A percentile compares a stretch with the other conserved stretches of the same genome.
phyloP scores from a whole-genome alignment of 2,329 filamentous ascomycete genomes.

The Cadophora gregata region DNA sequence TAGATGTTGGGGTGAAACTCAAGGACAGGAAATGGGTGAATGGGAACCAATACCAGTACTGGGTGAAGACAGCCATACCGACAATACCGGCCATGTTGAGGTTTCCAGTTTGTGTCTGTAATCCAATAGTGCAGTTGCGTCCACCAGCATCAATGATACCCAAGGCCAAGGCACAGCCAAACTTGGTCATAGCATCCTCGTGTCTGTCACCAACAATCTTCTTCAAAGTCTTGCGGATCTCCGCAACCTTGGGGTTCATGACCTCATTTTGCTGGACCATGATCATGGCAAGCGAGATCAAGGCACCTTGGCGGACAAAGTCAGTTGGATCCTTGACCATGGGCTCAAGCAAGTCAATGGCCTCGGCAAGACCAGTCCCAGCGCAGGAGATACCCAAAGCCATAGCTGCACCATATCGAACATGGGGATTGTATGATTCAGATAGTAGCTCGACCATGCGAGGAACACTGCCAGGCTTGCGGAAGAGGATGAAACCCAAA shows the following conservation, averaged over 20 bases:
- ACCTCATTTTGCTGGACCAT: conserved; percentile 99
- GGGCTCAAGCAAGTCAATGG: conserved; percentile 93
- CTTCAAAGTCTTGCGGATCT: conserved; percentile 89
- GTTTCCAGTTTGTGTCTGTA: conserved; percentile 97
- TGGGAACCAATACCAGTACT: conserved; percentile 99
- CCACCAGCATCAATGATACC: conserved; percentile 98
- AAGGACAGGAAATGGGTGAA: conserved; percentile 96
- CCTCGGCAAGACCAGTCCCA: conserved; percentile 93
- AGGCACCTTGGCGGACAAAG: conserved; percentile 94
- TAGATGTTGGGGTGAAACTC: conserved; percentile 94
- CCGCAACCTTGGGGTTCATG: conserved; percentile 95
- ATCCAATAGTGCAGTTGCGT: conserved; percentile 95
- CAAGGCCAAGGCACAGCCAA: conserved; percentile 89
- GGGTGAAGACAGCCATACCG: conserved; percentile 96
- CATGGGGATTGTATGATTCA: conserved; percentile 98
- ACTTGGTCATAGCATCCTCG: conserved; percentile 99
- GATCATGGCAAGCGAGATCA: conserved; percentile 96
- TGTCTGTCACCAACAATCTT: conserved; percentile 95
- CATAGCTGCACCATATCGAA: conserved; percentile 97
- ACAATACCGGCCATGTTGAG: conserved; percentile 99
- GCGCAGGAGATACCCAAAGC: conserved; percentile 97
- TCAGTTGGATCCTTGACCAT: conserved; percentile 99
- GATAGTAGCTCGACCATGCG: conserved; percentile 98
- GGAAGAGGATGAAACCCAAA: conserved; percentile 97
- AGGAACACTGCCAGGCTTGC: conserved; percentile 94